phyloP scores from a whole-genome alignment of 2,329 filamentous ascomycete genomes.

The Penicillium sp. region DNA sequence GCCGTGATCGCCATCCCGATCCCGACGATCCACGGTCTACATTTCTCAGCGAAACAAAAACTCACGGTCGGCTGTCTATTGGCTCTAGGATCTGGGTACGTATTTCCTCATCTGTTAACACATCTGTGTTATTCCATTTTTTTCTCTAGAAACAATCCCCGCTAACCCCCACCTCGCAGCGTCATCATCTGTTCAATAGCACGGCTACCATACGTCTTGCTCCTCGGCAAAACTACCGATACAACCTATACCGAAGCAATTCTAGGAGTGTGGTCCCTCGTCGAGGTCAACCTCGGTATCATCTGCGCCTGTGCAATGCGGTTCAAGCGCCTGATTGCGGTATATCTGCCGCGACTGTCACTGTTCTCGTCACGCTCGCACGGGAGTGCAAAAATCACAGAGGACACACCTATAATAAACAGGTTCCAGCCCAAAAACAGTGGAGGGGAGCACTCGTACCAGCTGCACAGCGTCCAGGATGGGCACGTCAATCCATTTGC shows the following conservation, averaged over 20 bases:
- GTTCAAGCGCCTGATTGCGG: too few species aligned
- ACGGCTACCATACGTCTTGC: background rate
- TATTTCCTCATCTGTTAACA: too few species aligned
- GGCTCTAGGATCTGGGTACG: background rate
- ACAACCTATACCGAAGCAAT: conserved; percentile 2
- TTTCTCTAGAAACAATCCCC: background rate
- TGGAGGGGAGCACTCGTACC: too few species aligned
- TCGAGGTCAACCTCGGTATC: conserved; percentile 22
- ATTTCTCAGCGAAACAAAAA: background rate
- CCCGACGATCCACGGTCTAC: background rate
- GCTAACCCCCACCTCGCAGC: background rate
- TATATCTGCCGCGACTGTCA: too few species aligned
- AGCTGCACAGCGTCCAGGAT: too few species aligned
- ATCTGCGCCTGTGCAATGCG: conserved; percentile 17
- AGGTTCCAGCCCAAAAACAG: too few species aligned
- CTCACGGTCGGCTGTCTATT: background rate
- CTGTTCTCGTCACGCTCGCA: too few species aligned
- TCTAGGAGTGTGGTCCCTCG: conserved; percentile 14
- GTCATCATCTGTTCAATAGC: background rate
- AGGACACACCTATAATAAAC: too few species aligned
- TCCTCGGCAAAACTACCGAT: background rate
- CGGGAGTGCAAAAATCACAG: too few species aligned
- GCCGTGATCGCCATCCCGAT: background rate
- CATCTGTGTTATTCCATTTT: too few species aligned
- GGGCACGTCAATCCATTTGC: too few species aligned